A percentile compares a stretch with the other conserved stretches of the same genome.
phyloP scores from a whole-genome alignment of 331 rosid genomes.

The Acacia concinna region DNA sequence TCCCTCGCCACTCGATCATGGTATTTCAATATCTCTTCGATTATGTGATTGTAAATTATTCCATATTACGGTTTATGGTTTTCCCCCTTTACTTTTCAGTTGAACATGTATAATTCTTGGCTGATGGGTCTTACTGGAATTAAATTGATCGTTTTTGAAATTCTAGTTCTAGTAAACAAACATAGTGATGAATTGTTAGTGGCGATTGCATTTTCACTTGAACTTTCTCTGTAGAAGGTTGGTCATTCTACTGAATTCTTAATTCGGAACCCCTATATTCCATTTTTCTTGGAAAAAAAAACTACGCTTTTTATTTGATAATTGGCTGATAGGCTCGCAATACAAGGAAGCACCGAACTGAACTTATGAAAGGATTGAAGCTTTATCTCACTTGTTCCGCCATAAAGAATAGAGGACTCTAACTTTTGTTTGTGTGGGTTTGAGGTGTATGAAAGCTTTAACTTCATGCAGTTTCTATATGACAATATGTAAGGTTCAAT shows the following conservation, averaged over 20 bases:
- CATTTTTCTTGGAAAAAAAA: not conserved
- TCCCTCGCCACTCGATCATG: slow-evolving; percentile 64
- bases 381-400: slow-evolving; percentile 16
- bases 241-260: not conserved
- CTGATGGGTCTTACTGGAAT: not conserved
- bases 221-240: not conserved
- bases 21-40: slow-evolving; percentile 39
- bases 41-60: not conserved
- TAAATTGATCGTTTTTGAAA: not conserved
- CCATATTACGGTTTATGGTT: not conserved
- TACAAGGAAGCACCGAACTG: not conserved
- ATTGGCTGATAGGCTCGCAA: not conserved
- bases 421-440: not conserved
- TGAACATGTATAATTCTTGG: slow-evolving; percentile 9
- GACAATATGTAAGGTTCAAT: not conserved
- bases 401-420: not conserved
- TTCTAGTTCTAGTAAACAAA: not conserved
- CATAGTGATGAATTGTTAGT: not conserved
- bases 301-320: not conserved
- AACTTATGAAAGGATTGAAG: slow-evolving; percentile 20
- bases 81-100: not conserved
- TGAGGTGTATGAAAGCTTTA: not conserved
- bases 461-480: not conserved
- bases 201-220: not conserved
- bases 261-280: not conserved